Conservation (phyloP, 2,329 filamentous ascomycete species). For the Plectosphaerella plurivora region DNA sequence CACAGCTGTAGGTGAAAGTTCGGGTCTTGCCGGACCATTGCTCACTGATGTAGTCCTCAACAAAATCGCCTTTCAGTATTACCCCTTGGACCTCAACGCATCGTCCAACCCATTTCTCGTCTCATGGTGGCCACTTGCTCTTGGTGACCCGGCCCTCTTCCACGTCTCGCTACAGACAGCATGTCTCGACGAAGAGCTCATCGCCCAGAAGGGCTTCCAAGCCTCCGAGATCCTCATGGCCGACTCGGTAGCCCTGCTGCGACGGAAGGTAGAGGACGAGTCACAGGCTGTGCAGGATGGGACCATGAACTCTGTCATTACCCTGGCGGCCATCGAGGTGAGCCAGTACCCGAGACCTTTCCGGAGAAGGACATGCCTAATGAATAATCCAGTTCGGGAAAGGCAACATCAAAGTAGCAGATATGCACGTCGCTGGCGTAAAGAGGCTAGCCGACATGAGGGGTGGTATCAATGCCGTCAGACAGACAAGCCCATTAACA, state of each 20-base stretch:
- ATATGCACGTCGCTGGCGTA: constrained; percentile 45
- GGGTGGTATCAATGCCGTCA: constrained; percentile 44
- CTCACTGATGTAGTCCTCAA: constrained; percentile 39
- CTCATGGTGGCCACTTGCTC: constrained; percentile 56
- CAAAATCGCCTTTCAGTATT: constrained; percentile 57
- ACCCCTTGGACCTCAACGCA: constrained; percentile 49
- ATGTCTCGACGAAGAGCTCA: constrained; percentile 48
- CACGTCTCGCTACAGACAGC: constrained; percentile 57
- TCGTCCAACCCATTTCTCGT: constrained; percentile 52
- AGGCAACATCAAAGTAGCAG: constrained; percentile 37
- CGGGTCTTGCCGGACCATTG: background rate
- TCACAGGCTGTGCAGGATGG: constrained; percentile 45
- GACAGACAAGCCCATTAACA: constrained; percentile 44
- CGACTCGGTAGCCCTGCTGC: constrained; percentile 48
- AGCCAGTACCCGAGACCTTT: constrained; percentile 9
- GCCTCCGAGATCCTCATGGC: constrained; percentile 52
- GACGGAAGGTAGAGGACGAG: constrained; percentile 42
- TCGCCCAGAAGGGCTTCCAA: constrained; percentile 46
- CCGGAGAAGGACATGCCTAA: background rate
- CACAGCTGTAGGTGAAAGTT: constrained; percentile 40
- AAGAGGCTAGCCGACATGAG: constrained; percentile 43
- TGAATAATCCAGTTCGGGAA: constrained; percentile 40
- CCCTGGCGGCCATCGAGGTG: constrained; percentile 53
- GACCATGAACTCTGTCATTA: constrained; percentile 54
- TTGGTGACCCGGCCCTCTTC: constrained; percentile 51